Percentiles rank a stretch among this genome's conserved stretches.
Conservation (phyloP, 2,329 filamentous ascomycete genomes). For the Massarina eburnea region DNA sequence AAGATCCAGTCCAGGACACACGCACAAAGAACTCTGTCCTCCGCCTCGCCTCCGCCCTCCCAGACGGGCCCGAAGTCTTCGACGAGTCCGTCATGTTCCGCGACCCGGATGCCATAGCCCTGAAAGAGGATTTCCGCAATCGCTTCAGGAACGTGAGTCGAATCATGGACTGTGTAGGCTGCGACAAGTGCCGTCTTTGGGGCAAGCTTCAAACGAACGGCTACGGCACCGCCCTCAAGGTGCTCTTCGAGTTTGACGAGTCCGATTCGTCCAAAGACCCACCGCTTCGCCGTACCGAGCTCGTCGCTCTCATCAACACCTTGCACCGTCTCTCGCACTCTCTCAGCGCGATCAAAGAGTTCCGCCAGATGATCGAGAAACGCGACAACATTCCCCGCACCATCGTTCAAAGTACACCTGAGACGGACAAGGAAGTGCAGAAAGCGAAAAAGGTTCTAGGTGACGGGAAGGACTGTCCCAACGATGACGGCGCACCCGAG, state of each 20-base stretch:
- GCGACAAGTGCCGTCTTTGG: conserved; percentile 98
- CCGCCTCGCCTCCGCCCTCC: conserved; percentile 70
- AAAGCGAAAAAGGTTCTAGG: conserved; percentile 34
- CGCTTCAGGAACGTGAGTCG: conserved; percentile 96
- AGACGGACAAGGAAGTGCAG: conserved; percentile 28
- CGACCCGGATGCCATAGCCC: conserved; percentile 65
- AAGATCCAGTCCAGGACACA: conserved; percentile 76
- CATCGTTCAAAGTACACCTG: conserved; percentile 16
- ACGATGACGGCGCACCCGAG: conserved; percentile 46
- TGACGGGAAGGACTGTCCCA: conserved; percentile 11
- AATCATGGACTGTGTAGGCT: conserved; percentile 98
- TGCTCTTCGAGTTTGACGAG: conserved; percentile 90
- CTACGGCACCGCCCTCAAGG: conserved; percentile 91
- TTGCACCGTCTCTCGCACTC: conserved; percentile 84
- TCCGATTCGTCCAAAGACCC: conserved; percentile 65
- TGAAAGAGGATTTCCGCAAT: conserved; percentile 97
- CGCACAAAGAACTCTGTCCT: conserved; percentile 80
- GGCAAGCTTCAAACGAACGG: conserved; percentile 94
- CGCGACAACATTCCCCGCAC: conserved; percentile 33
- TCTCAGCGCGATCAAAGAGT: conserved; percentile 72
- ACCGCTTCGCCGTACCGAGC: conserved; percentile 79
- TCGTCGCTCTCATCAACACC: conserved; percentile 94
- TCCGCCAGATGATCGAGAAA: conserved; percentile 59
- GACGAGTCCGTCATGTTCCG: conserved; percentile 96
- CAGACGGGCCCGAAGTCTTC: conserved; percentile 74